A percentile compares a stretch with the other conserved stretches of the same genome.
These are phyloP conservation scores for Paecilomyces fulvus DNA, from an alignment of 2,329 filamentous ascomycete genomes.

Conservation along the genomic window DNA sequence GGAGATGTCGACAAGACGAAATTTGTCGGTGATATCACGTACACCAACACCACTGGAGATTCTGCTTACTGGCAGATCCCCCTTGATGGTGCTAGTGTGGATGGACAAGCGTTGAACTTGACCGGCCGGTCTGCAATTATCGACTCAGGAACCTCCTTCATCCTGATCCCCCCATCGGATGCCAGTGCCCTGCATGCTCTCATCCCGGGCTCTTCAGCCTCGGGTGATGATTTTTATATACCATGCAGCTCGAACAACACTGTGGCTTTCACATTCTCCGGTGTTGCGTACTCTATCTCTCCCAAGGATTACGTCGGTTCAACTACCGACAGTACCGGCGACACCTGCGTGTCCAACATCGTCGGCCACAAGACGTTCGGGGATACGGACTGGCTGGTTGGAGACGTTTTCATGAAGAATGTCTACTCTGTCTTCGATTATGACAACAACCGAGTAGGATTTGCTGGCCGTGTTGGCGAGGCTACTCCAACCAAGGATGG, in stretches of 20 bases:
- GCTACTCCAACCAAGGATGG: not conserved
- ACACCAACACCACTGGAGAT: conserved; percentile 47
- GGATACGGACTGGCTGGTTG: conserved; percentile 63
- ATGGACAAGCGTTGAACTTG: conserved; percentile 51
- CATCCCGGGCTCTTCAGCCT: conserved; percentile 53
- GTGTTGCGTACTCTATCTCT: conserved; percentile 57
- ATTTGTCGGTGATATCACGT: conserved; percentile 61
- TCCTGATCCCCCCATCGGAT: conserved; percentile 61
- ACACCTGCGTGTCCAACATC: conserved; percentile 58
- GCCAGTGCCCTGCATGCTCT: conserved; percentile 59
- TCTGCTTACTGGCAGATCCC: conserved; percentile 64
- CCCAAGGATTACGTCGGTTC: conserved; percentile 60
- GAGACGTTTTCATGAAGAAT: conserved; percentile 81
- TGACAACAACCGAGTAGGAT: conserved; percentile 43
- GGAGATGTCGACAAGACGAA: conserved; percentile 60
- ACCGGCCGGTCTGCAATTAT: conserved; percentile 57
- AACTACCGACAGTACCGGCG: conserved; percentile 12
- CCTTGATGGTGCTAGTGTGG: conserved; percentile 56
- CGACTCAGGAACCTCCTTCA: conserved; percentile 75
- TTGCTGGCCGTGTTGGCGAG: conserved; percentile 14
- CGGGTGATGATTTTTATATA: conserved; percentile 57
- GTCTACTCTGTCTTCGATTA: conserved; percentile 80
- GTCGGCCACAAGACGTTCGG: conserved; percentile 62
- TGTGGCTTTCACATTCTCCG: conserved; percentile 60
- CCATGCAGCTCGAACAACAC: conserved; percentile 60